Percentiles rank a stretch among this genome's conserved stretches.
Conservation (phyloP, 1,284 basidiomycete genomes). For the Prillingera fragicola region DNA sequence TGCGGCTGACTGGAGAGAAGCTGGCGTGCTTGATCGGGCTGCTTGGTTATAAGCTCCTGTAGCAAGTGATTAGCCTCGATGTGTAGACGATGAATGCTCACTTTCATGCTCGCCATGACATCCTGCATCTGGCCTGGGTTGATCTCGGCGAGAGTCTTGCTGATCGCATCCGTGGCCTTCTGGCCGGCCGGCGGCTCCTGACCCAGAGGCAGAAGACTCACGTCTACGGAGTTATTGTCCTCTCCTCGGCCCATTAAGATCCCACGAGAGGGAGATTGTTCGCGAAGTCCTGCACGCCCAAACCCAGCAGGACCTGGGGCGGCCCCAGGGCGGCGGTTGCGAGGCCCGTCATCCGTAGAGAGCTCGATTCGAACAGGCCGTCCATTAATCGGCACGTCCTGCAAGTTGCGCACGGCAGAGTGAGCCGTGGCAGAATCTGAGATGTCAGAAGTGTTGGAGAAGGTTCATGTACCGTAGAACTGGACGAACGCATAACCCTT, state of each 20-base stretch:
- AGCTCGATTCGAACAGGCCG: constrained; percentile 78
- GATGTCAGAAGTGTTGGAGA: background rate
- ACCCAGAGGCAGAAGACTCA: constrained; percentile 66
- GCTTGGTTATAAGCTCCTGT: constrained; percentile 67
- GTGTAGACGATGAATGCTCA: constrained; percentile 50
- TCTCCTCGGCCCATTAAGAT: no score
- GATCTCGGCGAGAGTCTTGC: constrained; percentile 76
- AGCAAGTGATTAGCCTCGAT: background rate
- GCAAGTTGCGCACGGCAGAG: constrained; percentile 79
- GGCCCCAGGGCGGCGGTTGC: constrained; percentile 51
- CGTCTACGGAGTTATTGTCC: constrained; percentile 22
- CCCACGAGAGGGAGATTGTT: no score
- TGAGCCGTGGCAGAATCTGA: constrained; percentile 85
- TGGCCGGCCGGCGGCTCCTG: constrained; percentile 68
- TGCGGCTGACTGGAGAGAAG: constrained; percentile 82
- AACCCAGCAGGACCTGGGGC: constrained; percentile 37
- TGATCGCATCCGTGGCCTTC: constrained; percentile 77
- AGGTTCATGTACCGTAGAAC: constrained; percentile 68
- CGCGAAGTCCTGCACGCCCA: no score
- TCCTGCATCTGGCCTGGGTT: constrained; percentile 82
- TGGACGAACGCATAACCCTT: constrained; percentile 98
- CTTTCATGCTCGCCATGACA: constrained; percentile 97
- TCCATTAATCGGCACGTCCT: constrained; percentile 73
- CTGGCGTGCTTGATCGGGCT: constrained; percentile 80
- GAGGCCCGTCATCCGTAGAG: constrained; percentile 53